phyloP scores from a whole-genome alignment of 176 grass and related monocot genomes.

The Avena sativa region DNA sequence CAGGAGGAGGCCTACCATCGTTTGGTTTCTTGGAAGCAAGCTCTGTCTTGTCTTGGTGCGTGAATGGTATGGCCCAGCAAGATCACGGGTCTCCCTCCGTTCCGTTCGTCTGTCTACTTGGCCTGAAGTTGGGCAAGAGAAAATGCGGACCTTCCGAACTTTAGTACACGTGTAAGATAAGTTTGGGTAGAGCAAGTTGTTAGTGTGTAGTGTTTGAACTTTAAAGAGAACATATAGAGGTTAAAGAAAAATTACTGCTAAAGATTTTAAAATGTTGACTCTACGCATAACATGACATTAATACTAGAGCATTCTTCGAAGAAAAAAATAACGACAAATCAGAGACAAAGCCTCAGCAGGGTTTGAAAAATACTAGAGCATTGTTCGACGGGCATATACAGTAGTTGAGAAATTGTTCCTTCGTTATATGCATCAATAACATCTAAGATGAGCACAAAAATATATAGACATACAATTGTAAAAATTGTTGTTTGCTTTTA shows the following conservation, averaged over 20 bases:
- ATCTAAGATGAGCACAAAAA: too few relatives aligned
- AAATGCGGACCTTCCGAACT: not conserved
- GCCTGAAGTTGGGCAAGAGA: not conserved
- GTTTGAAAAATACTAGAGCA: too few relatives aligned
- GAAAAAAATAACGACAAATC: too few relatives aligned
- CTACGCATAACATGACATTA: not conserved
- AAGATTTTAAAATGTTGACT: too few relatives aligned
- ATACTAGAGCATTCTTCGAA: not conserved
- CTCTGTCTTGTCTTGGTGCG: conserved; percentile 39
- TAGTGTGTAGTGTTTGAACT: too few relatives aligned
- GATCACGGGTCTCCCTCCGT: conserved; percentile 40
- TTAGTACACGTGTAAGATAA: not conserved
- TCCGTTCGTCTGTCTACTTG: conserved; percentile 2
- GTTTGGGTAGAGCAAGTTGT: not conserved
- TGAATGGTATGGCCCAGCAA: conserved; percentile 45
- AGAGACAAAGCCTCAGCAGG: too few relatives aligned
- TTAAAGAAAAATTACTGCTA: too few relatives aligned
- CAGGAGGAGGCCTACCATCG: conserved; percentile 34
- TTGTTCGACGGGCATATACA: not conserved
- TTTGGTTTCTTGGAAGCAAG: conserved; percentile 31
- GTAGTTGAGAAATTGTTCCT: not conserved
- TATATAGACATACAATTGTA: not conserved
- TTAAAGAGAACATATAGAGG: too few relatives aligned
- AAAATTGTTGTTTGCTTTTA: not conserved
- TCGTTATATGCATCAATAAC: not conserved